Evolutionary conservation across 495 filamentous ascomycete species (phyloP), one percentile per base, ranked within the genome.

Genomic region (Alectoria sarmentosa): DNA sequence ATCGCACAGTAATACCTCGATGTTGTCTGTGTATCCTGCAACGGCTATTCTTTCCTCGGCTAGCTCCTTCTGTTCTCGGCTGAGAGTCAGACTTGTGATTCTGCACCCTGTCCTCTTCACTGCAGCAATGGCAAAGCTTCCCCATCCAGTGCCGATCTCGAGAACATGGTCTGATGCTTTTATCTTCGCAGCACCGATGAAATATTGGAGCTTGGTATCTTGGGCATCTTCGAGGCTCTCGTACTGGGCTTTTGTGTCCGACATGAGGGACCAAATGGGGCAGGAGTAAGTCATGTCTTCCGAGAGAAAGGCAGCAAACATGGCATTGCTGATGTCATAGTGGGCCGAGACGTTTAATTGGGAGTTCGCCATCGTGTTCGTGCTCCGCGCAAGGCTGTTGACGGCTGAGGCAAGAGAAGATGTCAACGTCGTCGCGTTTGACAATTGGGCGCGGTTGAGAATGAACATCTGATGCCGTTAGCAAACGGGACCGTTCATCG

Each of bases 211-310:
- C 70, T 90, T 90, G 0, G 79, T 79, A 68, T 81, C 77, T 71
- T 90, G 87, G 8, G 88, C 88, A n/a, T 77, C 73, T 68, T 87
- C 78, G 0, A 89, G 76, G 11, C 76, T 77, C 66, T 90, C 85
- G 52, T 78, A 72, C 3, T 67, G 62, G 56, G 70, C 66, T 55
- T 70, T 64, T 15, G 73, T 61, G 60, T 73, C 44, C 54, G 76
- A 70, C 65, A 68, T 65, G 4, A 74, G 73, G 34, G 76, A 76
- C 86, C 87, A 90, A 58, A 90, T 87, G 0, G 86, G 84, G 67
- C 88, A 89, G 4, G 85, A 88, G 69, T 90, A 91, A 15, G 87
- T 90, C 86, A 91, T 88, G 66, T 90, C 88, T 6, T 79, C 73
- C 1, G 87, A 89, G 32, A 91, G 77, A 62, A 90, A 90, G 4